Percentiles rank a stretch among this genome's conserved stretches.
Conservation (phyloP, 805 yeast genomes). For the Phaffomyces antillensis region DNA sequence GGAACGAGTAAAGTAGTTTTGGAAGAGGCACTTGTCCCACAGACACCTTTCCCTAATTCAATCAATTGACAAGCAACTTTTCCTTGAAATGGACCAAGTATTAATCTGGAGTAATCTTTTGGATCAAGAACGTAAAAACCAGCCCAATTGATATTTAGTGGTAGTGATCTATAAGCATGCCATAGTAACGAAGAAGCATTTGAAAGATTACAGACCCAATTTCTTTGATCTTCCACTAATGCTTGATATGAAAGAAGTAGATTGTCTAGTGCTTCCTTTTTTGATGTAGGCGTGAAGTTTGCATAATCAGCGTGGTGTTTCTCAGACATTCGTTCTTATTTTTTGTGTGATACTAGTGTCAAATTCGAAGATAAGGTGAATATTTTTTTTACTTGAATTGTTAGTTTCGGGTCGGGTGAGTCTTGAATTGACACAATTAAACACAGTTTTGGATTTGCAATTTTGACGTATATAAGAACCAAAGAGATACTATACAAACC, state of each 20-base stretch:
- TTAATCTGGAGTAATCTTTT: conserved; percentile 35
- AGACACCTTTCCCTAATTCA: conserved; percentile 76
- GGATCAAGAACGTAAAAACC: conserved; percentile 67
- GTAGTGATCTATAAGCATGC: conserved; percentile 72
- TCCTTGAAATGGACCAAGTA: conserved; percentile 93
- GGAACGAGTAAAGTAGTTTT: conserved; percentile 64
- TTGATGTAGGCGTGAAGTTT: conserved; percentile 35
- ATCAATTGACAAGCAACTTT: conserved; percentile 93
- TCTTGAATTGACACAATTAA: too few species aligned
- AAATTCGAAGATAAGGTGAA: too few species aligned
- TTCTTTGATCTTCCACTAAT: conserved; percentile 50
- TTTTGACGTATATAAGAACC: too few species aligned
- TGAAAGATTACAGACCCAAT: conserved; percentile 88
- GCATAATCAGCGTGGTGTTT: conserved; percentile 72
- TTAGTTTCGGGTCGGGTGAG: too few species aligned
- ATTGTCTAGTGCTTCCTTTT: conserved; percentile 50
- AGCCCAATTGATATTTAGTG: conserved; percentile 73
- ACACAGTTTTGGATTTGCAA: too few species aligned
- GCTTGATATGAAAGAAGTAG: conserved; percentile 60
- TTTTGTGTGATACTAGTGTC: too few species aligned
- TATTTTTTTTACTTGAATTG: too few species aligned
- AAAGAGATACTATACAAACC: too few species aligned
- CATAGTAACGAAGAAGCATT: conserved; percentile 83
- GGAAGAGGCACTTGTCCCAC: conserved; percentile 73
- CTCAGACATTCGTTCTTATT: conserved; percentile 1